These are phyloP conservation scores for Marasmius fiardii DNA, from an alignment of 1,284 basidiomycete species.

Conservation along the genomic window DNA sequence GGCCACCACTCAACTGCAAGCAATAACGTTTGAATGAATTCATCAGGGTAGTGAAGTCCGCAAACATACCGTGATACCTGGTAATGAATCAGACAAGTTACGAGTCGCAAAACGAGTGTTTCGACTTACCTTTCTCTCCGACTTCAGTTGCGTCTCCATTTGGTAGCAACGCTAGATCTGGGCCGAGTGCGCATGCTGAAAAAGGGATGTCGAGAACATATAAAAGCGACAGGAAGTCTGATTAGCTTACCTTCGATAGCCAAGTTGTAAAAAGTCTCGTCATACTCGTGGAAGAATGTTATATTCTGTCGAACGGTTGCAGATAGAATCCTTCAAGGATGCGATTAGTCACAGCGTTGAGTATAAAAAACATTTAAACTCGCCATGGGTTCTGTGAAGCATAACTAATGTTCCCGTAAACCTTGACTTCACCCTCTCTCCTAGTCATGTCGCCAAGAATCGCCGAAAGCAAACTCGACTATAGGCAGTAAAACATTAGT, in stretches of 20 bases:
- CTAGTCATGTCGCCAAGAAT: slow-evolving; percentile 89
- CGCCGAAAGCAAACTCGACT: slow-evolving; percentile 72
- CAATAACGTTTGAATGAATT: neutral
- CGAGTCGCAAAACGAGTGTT: neutral
- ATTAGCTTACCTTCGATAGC: slow-evolving; percentile 66
- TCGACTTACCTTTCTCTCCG: slow-evolving; percentile 58
- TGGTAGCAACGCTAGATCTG: slow-evolving; percentile 76
- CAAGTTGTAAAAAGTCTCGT: slow-evolving; percentile 71
- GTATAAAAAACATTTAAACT: slow-evolving; percentile 18
- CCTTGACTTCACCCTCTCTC: slow-evolving; percentile 65
- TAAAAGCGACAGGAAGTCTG: neutral
- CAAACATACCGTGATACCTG: slow-evolving; percentile 35
- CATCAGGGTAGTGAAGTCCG: neutral
- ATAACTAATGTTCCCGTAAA: slow-evolving; percentile 83
- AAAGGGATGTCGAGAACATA: neutral
- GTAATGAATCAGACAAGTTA: neutral
- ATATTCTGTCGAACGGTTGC: slow-evolving; percentile 87
- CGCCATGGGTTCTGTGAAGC: slow-evolving; percentile 89
- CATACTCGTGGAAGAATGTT: slow-evolving; percentile 85
- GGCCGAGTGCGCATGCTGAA: slow-evolving; percentile 80
- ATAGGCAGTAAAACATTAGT: slow-evolving; percentile 1
- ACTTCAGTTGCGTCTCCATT: slow-evolving; percentile 78
- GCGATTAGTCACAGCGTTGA: neutral
- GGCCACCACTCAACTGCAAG: slow-evolving; percentile 56
- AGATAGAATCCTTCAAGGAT: slow-evolving; percentile 72